Conservation (phyloP, 2,329 filamentous ascomycete species). For the Fusarium fracticaudum region DNA sequence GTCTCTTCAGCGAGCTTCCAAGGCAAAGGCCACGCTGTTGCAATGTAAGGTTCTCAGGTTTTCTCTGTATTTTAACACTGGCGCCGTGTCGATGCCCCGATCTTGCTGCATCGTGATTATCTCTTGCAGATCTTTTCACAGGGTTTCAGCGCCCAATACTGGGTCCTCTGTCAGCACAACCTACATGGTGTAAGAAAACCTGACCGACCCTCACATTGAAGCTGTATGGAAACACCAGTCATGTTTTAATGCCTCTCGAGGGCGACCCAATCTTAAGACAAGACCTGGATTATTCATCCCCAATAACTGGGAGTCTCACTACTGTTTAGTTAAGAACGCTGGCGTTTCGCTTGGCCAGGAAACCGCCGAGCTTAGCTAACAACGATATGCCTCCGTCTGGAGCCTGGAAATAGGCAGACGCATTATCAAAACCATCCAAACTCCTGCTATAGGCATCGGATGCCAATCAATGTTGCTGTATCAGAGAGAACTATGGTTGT, state of each 20-base stretch:
- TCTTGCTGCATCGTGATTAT: background rate
- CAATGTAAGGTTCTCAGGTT: background rate
- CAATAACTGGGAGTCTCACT: slow-evolving; percentile 21
- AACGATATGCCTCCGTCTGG: background rate
- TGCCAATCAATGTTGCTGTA: background rate
- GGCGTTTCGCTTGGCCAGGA: slow-evolving; percentile 4
- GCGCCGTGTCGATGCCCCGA: background rate
- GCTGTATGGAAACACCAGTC: background rate
- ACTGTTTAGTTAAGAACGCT: background rate
- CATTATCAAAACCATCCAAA: background rate
- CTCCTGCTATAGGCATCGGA: background rate
- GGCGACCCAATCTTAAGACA: slow-evolving; percentile 8
- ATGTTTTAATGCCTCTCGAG: background rate
- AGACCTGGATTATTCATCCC: slow-evolving; percentile 21
- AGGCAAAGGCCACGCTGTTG: background rate
- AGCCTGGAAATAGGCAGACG: background rate
- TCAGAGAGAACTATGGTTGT: background rate
- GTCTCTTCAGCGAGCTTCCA: background rate
- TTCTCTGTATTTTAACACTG: background rate
- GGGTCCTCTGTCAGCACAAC: background rate
- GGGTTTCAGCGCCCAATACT: background rate
- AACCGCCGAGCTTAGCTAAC: slow-evolving; percentile 2
- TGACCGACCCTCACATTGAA: background rate
- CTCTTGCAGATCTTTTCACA: background rate
- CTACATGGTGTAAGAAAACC: background rate